Conservation (phyloP, 805 yeast species). For the Spathaspora boniae region DNA sequence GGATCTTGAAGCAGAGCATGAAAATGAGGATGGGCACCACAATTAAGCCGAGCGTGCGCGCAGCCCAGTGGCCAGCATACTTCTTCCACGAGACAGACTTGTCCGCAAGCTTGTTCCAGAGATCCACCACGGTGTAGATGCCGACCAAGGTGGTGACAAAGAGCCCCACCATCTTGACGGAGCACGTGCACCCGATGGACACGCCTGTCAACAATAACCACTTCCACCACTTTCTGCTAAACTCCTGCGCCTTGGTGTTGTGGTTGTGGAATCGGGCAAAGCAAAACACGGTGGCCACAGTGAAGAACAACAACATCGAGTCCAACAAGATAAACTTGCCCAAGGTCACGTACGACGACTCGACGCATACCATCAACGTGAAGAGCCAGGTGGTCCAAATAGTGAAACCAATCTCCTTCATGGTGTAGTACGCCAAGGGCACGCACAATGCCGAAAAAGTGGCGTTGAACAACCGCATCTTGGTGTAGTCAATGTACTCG, state of each 20-base stretch:
- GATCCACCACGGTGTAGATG: slow-evolving; percentile 78
- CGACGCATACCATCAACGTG: slow-evolving; percentile 60
- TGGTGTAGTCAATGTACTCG: slow-evolving; percentile 52
- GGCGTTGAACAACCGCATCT: slow-evolving; percentile 73
- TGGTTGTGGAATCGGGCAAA: slow-evolving; percentile 69
- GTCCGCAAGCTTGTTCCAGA: slow-evolving; percentile 84
- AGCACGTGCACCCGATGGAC: slow-evolving; percentile 82
- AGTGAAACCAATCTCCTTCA: slow-evolving; percentile 52
- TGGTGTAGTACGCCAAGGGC: slow-evolving; percentile 70
- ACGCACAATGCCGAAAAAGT: slow-evolving; percentile 62
- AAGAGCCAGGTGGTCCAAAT: slow-evolving; percentile 56
- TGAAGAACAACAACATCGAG: slow-evolving; percentile 72
- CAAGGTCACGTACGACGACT: slow-evolving; percentile 64
- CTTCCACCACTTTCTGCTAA: slow-evolving; percentile 85
- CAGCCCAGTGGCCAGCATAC: slow-evolving; percentile 61
- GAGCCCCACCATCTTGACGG: slow-evolving; percentile 96
- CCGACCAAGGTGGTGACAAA: slow-evolving; percentile 88
- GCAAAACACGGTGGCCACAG: slow-evolving; percentile 72
- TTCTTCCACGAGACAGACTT: slow-evolving; percentile 45
- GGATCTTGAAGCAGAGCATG: slow-evolving; percentile 65
- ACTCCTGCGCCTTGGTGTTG: slow-evolving; percentile 42
- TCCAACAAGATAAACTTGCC: slow-evolving; percentile 75
- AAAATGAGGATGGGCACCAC: slow-evolving; percentile 62
- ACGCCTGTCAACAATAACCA: slow-evolving; percentile 87
- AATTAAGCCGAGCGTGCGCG: slow-evolving; percentile 63